Evolutionary conservation across 1,284 basidiomycete genomes (phyloP), one percentile per base, ranked within the genome.

Genomic region (Cryptococcus sp.): DNA sequence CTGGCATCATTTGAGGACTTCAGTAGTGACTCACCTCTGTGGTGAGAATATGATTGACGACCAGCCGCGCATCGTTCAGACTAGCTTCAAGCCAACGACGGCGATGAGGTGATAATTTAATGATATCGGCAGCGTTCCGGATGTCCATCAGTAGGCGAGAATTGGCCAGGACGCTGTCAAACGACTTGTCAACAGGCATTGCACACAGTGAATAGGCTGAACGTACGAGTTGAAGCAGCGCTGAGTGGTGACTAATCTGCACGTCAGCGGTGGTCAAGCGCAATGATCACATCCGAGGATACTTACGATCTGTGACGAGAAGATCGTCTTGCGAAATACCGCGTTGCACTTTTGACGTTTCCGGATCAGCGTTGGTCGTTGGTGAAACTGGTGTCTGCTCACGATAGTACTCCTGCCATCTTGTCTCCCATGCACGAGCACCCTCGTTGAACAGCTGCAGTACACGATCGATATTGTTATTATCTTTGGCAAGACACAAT

Each of bases 381-480:
- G 13, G 5, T 1, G 8, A 5, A 16, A 25, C n/a, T n/a, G n/a
- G 35, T 6, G 3, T 11, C 2, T 11, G 30, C 50, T 35, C 35
- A 61, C 62, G 23, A 38, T 67, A 69, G 41, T 66, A 67, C 20
- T 53, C 54, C 23, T 52, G 55, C 68, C 68, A 69, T 25, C 62
- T 49, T 5, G 50, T 53, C 45, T 65, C 61, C 52, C 66, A 59
- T 13, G 49, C 52, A 16, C 55, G 23, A 23, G 64, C 60, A 10
- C 58, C 64, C 5, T 54, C 52, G 42, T 69, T 64, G 35, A 58
- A 64, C 25, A 46, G 19, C 51, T 62, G 60, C 23, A 69, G 50
- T n/a, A 60, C 54, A 4, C 41, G 50, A 54, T 69, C 63, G 30
- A 65, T 56, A 30, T 52, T 54, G 2, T 47, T 42, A 27, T 57